phyloP scores from a whole-genome alignment of 371 early-diverging fungal genomes.

The Mucor circinelloides region DNA sequence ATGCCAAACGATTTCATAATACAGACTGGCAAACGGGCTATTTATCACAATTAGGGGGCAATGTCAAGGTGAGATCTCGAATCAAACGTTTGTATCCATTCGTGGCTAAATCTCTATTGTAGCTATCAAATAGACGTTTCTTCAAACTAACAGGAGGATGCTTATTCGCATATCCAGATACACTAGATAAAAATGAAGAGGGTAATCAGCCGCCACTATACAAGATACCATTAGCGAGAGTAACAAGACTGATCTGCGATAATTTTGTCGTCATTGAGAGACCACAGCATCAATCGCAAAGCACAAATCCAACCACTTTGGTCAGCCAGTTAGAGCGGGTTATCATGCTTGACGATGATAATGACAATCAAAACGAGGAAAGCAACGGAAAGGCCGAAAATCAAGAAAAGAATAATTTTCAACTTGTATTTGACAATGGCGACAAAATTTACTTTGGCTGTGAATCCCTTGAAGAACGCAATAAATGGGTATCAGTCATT shows the following conservation, averaged over 20 bases:
- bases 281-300: not conserved
- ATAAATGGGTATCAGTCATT: conserved; percentile 19
- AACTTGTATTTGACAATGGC: conserved; percentile 14
- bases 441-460: conserved; percentile 10
- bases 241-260: conserved; percentile 5
- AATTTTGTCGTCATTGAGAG: not conserved
- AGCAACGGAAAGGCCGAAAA: not conserved
- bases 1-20: conserved; percentile 33
- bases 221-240: conserved; percentile 13
- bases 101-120: not conserved
- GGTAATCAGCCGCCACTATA: not conserved
- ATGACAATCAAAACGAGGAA: not conserved
- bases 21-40: conserved; percentile 41
- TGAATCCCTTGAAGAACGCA: conserved; percentile 10
- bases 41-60: conserved; percentile 37
- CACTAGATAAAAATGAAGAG: not conserved
- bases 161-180: conserved; percentile 1
- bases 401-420: conserved; percentile 3
- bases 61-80: conserved; percentile 26
- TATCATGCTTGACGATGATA: not conserved
- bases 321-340: not conserved
- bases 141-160: conserved; percentile 16
- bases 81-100: not conserved
- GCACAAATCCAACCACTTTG: not conserved
- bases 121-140: not conserved